Conservation (phyloP, 1,139 yeast species). For the Pichia sp. region DNA sequence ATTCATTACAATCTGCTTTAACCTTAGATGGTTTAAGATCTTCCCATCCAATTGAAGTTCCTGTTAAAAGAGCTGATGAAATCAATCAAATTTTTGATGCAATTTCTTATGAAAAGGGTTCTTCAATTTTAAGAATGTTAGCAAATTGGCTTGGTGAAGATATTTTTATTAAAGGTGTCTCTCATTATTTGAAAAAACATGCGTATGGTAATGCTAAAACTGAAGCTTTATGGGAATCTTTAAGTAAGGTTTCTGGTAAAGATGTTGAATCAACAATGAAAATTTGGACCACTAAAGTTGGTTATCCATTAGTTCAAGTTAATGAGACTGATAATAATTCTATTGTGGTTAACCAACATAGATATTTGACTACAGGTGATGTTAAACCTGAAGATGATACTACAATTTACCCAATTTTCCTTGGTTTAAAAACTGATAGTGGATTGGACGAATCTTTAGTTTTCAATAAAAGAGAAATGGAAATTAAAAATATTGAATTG, state of each 20-base stretch:
- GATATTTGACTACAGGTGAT: slow-evolving; percentile 58
- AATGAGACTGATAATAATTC: slow-evolving; percentile 25
- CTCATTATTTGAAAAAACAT: slow-evolving; percentile 45
- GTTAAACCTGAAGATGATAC: slow-evolving; percentile 38
- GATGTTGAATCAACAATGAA: slow-evolving; percentile 46
- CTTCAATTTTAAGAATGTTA: slow-evolving; percentile 49
- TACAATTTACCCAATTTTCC: slow-evolving; percentile 71
- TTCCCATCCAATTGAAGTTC: slow-evolving; percentile 57
- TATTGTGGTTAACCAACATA: slow-evolving; percentile 41
- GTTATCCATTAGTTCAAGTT: slow-evolving; percentile 48
- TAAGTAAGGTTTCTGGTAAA: slow-evolving; percentile 42
- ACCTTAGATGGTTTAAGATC: slow-evolving; percentile 49
- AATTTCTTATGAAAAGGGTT: slow-evolving; percentile 51
- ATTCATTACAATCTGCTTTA: slow-evolving; percentile 47
- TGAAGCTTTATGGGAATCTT: slow-evolving; percentile 46
- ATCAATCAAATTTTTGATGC: slow-evolving; percentile 55
- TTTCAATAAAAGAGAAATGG: slow-evolving; percentile 55
- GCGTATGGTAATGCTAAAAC: slow-evolving; percentile 48
- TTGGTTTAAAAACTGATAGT: slow-evolving; percentile 55
- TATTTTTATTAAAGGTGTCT: slow-evolving; percentile 47
- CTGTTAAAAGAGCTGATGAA: slow-evolving; percentile 48
- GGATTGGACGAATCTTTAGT: slow-evolving; percentile 62
- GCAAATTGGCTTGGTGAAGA: slow-evolving; percentile 51
- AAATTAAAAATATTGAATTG: slow-evolving; percentile 10
- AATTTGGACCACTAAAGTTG: slow-evolving; percentile 49